Evolutionary conservation across 768 basidiomycete genomes (phyloP).

Genomic region (Leccinum arenicola): DNA sequence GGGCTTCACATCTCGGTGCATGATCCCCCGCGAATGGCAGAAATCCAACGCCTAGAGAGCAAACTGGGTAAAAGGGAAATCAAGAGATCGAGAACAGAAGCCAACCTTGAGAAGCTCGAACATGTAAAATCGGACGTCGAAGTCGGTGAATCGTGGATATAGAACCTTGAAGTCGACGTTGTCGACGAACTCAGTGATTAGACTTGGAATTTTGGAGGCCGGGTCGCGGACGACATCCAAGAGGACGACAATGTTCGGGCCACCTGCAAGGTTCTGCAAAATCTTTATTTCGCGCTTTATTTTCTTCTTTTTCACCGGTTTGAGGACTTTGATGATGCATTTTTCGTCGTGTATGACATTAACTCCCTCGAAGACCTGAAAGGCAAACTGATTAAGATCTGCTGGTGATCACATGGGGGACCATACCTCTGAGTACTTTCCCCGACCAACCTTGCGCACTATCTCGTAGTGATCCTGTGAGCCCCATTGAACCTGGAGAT

Average conservation of each 20-base stretch:
- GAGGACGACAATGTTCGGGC: constrained; percentile 90
- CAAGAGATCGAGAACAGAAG: constrained; percentile 6
- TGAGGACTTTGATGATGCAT: constrained; percentile 97
- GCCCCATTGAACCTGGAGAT: constrained; percentile 96
- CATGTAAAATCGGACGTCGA: constrained; percentile 96
- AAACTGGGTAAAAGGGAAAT: not conserved
- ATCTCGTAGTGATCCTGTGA: constrained; percentile 98
- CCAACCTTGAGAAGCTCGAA: constrained; percentile 88
- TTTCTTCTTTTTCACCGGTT: constrained; percentile 99
- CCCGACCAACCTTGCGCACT: constrained; percentile 91
- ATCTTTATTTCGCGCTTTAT: constrained; percentile 99
- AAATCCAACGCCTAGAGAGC: constrained; percentile 80
- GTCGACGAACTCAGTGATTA: constrained; percentile 97
- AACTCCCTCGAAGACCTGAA: constrained; percentile 88
- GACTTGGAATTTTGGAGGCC: constrained; percentile 93
- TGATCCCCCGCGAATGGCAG: constrained; percentile 98
- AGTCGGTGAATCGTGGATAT: constrained; percentile 93
- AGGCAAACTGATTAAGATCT: constrained; percentile 14
- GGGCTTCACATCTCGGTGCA: constrained; percentile 98
- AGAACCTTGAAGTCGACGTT: constrained; percentile 97
- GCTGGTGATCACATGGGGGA: constrained; percentile 4
- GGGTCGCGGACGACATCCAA: constrained; percentile 96
- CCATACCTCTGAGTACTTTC: constrained; percentile 90
- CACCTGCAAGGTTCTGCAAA: constrained; percentile 92
- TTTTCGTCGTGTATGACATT: constrained; percentile 89